These are phyloP conservation scores for Ophiosphaerella korrae DNA, from an alignment of 2,329 filamentous ascomycete genomes.

Conservation along the genomic window DNA sequence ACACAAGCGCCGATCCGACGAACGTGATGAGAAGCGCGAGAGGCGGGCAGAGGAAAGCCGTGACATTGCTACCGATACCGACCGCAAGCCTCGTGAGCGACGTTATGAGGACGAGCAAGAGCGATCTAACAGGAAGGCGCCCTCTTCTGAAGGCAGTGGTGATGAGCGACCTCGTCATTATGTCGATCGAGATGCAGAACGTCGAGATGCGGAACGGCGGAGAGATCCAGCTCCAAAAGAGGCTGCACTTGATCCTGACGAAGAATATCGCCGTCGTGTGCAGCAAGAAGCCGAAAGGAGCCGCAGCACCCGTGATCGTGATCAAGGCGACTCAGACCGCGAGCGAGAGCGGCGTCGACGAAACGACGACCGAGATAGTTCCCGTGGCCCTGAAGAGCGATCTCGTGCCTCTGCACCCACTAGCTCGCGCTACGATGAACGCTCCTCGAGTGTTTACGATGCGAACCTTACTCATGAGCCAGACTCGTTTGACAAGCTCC, in stretches of 20 bases:
- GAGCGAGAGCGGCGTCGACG: constrained; percentile 42
- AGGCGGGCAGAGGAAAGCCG: constrained; percentile 21
- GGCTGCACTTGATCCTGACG: constrained; percentile 52
- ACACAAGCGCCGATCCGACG: constrained; percentile 24
- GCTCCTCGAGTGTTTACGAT: constrained; percentile 34
- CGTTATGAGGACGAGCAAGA: constrained; percentile 38
- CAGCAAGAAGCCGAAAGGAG: constrained; percentile 51
- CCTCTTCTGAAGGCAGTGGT: constrained; percentile 41
- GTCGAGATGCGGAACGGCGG: constrained; percentile 39
- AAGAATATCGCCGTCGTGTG: constrained; percentile 57
- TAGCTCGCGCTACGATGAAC: constrained; percentile 36
- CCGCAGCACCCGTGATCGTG: constrained; percentile 31
- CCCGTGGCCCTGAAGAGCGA: constrained; percentile 33
- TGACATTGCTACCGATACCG: constrained; percentile 27
- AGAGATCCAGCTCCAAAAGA: constrained; percentile 38
- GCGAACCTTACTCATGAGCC: constrained; percentile 42
- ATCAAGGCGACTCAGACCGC: constrained; percentile 39
- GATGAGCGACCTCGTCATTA: constrained; percentile 46
- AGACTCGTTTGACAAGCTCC: constrained; percentile 29
- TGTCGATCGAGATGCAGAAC: constrained; percentile 42
- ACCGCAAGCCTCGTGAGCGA: constrained; percentile 37
- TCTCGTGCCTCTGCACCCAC: constrained; percentile 30
- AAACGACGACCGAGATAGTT: constrained; percentile 39
- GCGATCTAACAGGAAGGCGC: constrained; percentile 28
- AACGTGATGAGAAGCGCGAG: constrained; percentile 24